Percentiles rank a stretch among this genome's conserved stretches.
Conservation (phyloP, 768 basidiomycete species). For the Mycena rosella region DNA sequence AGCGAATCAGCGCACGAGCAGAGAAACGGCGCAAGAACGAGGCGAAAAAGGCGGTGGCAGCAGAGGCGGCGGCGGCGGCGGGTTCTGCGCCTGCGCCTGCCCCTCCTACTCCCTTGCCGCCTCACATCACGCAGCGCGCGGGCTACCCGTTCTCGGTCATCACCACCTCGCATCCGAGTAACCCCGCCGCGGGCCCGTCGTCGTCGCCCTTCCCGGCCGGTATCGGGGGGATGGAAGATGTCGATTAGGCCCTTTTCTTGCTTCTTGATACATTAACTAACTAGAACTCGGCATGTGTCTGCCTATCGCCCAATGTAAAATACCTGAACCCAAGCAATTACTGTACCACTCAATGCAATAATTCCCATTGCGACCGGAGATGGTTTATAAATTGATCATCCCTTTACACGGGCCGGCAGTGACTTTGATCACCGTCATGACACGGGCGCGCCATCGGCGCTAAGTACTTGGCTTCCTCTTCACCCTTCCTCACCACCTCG, state of each 20-base stretch:
- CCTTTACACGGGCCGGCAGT: too few relatives aligned
- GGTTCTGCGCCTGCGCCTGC: not conserved
- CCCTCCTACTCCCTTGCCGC: not conserved
- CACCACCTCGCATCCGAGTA: constrained; percentile 1
- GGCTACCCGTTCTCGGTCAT: constrained; percentile 14
- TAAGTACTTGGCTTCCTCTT: too few relatives aligned
- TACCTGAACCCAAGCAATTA: not conserved
- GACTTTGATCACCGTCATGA: not conserved
- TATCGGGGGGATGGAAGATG: constrained; percentile 46
- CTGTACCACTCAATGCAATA: too few relatives aligned
- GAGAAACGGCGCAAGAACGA: constrained; percentile 39
- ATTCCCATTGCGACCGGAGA: too few relatives aligned
- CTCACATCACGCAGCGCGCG: constrained; percentile 5
- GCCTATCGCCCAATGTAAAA: constrained; percentile 18
- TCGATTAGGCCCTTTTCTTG: constrained; percentile 42
- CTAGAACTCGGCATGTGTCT: not conserved
- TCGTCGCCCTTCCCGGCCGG: constrained; percentile 14
- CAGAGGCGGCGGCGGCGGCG: constrained; percentile 22
- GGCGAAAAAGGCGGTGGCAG: constrained; percentile 28
- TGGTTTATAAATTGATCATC: too few relatives aligned
- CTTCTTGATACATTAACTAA: constrained; percentile 23
- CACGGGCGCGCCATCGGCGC: not conserved
- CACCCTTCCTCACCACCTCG: too few relatives aligned
- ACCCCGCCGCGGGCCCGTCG: constrained; percentile 8
- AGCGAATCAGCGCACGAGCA: constrained; percentile 45